Base-by-base conservation (phyloP, 805 yeast genomes). In the Sungouiozyma ichnusensis region DNA sequence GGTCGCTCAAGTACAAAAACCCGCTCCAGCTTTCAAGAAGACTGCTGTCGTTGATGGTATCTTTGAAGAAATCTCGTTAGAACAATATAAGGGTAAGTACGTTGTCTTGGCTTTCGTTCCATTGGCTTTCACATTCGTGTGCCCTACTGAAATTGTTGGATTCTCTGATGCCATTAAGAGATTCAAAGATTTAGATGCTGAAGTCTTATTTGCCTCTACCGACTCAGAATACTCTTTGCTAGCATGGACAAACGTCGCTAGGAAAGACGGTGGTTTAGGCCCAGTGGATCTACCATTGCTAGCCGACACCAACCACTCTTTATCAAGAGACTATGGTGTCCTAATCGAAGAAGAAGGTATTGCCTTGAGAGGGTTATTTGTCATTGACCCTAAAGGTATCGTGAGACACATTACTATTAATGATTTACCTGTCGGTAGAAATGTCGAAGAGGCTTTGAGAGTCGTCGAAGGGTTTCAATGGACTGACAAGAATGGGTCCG, bases 61-160 rank as follows among this genome's bases (percentile, higher is more conserved):
- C 52, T 90, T 92, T 65, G 97, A 92, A 75, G 97, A 92, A 63
- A 76, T 92, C 57, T 75, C 94, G 47, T 80, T 92, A 57, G 97
- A 90, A 61, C 83, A 85, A 71, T 92, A 81, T 85, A 81, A 81
- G 74, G 98, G 98, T 64, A 85, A 92, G 72, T 92, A 97, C 95
- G 96, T 92, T 55, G 71, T 92, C 53, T 76, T 92, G 62, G 97
- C 94, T 49, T 92, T 92, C 74, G 82, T 92, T 67, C 99, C 98
- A 69, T 74, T 90, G 77, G 98, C 98, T 42, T 92, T 92, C 88
- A 92, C 99, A 48, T 92, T 92, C 58, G 97, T 92, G 51, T 92
- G 98, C 74, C 98, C 99, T 69, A 92, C 98, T 55, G 97, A 92
- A 76, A 88, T 92, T 74, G 81, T 92, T 69, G 97, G 97, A 57